Base-by-base conservation (phyloP, 75 land plant species). In the Larix kaempferi region DNA sequence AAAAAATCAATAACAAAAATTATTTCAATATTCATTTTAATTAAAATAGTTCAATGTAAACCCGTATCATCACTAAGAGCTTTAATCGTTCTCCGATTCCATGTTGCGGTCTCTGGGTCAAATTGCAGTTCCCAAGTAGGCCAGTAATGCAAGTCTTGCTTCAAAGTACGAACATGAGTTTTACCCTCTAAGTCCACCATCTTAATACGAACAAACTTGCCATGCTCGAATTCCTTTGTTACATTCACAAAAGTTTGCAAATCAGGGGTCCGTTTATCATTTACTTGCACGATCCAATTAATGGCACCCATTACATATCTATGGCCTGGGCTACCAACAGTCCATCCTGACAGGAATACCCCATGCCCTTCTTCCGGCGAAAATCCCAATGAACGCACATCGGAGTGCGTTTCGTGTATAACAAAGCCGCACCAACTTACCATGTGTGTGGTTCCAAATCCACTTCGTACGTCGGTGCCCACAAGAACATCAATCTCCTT, bases 121-220 rank as follows among this genome's bases (percentile, higher is more conserved):
- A 92, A 89, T 59, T 77, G 79, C 19, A 95, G 84, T 74, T 95
- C 95, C 95, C 95, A 95, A 37, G 98, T 92, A 29, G 95, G 98
- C 95, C 98, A 95, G 59, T 95, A 95, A 79, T 92, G 95, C 59
- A 95, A 83, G 76, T 95, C 95, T 77, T 95, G 98, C 83, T 92
- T 95, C 79, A 95, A 44, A 15, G 98, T 89, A 33, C 92, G 69
- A 41, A 95, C 98, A 16, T 90, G 86, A 21, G 91, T 93, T 82
- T 90, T 95, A 2, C 98, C 98, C 75, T 92, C 91, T 81, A 92
- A 84, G 74, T 95, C 87, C 17, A 92, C 85, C 8, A 89, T 92
- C 80, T 87, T 90, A 10, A 92, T 86, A 1, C 93, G 95, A 6
- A 92, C 98, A 85, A 92, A 92, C 41, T 86, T 87, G 27, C 89